Evolutionary conservation across 208 protist species (phyloP), one percentile per base, ranked within the genome.

Genomic region (Trypanosoma rangeli): DNA sequence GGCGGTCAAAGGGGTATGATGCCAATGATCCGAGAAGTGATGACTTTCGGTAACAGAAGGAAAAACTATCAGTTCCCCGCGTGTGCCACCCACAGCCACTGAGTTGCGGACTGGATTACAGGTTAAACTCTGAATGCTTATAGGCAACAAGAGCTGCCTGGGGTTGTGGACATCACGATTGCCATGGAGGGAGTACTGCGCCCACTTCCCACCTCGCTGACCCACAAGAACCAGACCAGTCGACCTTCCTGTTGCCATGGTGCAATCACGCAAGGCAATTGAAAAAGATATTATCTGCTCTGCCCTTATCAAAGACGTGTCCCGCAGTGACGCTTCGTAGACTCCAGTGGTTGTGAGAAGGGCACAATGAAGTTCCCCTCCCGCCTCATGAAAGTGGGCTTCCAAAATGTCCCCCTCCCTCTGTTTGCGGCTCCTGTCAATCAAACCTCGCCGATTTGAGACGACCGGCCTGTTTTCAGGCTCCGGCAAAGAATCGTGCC

Each of bases 11-110:
- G 90, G 81, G 15, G 90, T 95, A 80, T 95, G 90, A 74, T 95
- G 90, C 90, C 90, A 95, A 73, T 95, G 90, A 63, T 95, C 90
- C 7, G 90, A 76, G 73, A 95, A 95, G 73, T 78, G 83, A 73
- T 95, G 85, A 10, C 73, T 16, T 49, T 82, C 77, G 20, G 68
- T 70, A 13, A 90, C 68, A 31, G 82, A 77, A 49, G 83, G 82
- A 65, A 82, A 93, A 48, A 93, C 70, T 26, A 89, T 50, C 46
- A 95, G 66, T 79, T 95, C 90, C 26, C 90, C 90, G 2, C 90
- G 85, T 4, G 64, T 71, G 13, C 90, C 90, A 44, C 90, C 90
- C 1, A 95, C 56, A 18, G 86, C 90, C n/a, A 93, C 78, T 18
- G 71, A 64, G 24, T 70, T 56, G 13, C 52, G 57, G 12, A 70